phyloP scores from a whole-genome alignment of 2,329 filamentous ascomycete species.

The Neurospora crassa region DNA sequence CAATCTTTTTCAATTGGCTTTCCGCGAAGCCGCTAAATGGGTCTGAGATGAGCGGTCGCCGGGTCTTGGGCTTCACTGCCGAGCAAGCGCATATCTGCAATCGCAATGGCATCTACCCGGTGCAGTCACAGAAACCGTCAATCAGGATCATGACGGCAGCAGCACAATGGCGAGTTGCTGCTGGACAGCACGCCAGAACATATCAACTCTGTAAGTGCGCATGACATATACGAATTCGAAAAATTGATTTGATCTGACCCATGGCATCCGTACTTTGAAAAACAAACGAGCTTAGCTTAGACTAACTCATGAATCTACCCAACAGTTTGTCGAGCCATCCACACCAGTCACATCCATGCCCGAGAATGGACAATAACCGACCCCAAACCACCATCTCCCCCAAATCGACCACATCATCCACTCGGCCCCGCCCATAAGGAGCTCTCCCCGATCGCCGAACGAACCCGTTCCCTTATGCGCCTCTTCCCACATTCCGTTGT shows the following conservation, averaged over 20 bases:
- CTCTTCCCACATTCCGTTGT: conserved; percentile 44
- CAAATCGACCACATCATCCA: conserved; percentile 2
- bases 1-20: conserved; percentile 5
- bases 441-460: conserved; percentile 29
- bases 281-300: background rate
- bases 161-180: background rate
- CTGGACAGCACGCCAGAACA: background rate
- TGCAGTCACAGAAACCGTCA: background rate
- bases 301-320: background rate
- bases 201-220: background rate
- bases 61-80: conserved; percentile 22
- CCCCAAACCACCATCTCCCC: conserved; percentile 15
- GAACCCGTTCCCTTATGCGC: conserved; percentile 44
- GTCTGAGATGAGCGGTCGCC: conserved; percentile 24
- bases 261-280: background rate
- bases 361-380: conserved; percentile 23
- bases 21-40: conserved; percentile 11
- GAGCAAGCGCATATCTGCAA: conserved; percentile 12
- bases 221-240: background rate
- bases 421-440: conserved; percentile 5
- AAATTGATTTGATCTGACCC: background rate
- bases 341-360: conserved; percentile 20
- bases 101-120: conserved; percentile 3
- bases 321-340: conserved; percentile 5
- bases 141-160: background rate